These are phyloP conservation scores for Vaccinium myrtillus DNA, from an alignment of 148 eudicot species.

Conservation along the genomic window DNA sequence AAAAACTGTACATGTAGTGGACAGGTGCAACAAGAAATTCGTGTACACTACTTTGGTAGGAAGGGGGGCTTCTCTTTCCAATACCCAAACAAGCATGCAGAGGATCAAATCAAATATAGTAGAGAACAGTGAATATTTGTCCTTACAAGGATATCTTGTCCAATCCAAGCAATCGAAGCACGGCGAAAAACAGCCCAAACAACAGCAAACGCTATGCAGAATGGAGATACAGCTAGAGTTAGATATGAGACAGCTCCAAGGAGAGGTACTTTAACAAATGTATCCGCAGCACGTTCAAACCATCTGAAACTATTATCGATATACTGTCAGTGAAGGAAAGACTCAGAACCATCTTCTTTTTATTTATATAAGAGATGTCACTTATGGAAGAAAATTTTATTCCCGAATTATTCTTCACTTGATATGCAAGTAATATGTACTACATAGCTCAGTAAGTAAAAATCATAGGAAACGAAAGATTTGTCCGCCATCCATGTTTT, in stretches of 20 bases:
- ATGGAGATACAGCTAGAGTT: slow-evolving; percentile 79
- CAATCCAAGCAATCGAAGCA: slow-evolving; percentile 81
- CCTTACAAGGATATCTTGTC: slow-evolving; percentile 99
- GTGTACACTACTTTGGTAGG: neutral
- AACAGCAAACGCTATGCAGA: slow-evolving; percentile 82
- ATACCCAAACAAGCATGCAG: neutral
- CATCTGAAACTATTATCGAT: slow-evolving; percentile 68
- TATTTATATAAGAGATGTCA: neutral
- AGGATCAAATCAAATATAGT: neutral
- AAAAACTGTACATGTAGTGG: neutral
- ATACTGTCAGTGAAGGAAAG: slow-evolving; percentile 25
- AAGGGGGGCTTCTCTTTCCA: neutral
- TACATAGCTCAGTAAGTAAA: neutral
- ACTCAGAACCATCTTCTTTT: neutral
- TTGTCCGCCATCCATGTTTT: neutral
- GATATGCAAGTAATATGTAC: neutral
- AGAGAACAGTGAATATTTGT: neutral
- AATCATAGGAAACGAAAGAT: neutral
- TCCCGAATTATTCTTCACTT: neutral
- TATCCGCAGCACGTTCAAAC: slow-evolving; percentile 72
- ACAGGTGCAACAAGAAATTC: neutral
- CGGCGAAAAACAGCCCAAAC: slow-evolving; percentile 87
- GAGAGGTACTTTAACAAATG: slow-evolving; percentile 71
- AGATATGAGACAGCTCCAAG: slow-evolving; percentile 86
- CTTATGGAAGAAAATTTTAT: neutral